Evolutionary conservation across 2,329 filamentous ascomycete species (phyloP).

Genomic region (Aspergillus ibericus): DNA sequence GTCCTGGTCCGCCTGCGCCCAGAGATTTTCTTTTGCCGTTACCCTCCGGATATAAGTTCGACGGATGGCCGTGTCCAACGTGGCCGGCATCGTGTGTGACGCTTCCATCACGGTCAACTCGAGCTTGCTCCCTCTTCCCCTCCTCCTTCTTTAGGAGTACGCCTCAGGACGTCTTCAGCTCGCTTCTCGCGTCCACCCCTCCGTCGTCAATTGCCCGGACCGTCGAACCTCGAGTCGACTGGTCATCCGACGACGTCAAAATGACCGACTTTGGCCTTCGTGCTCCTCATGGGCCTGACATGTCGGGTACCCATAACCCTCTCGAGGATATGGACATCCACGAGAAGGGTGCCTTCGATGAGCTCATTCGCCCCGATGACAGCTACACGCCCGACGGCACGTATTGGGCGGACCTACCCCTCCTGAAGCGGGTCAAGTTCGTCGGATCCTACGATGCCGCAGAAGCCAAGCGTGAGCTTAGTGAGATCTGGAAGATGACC

Average conservation of each 20-base stretch:
- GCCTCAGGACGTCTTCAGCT: conserved; percentile 7
- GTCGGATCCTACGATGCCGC: conserved; percentile 69
- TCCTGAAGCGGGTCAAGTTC: conserved; percentile 70
- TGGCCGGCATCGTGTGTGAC: conserved; percentile 25
- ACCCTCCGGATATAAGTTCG: conserved; percentile 20
- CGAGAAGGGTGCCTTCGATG: conserved; percentile 68
- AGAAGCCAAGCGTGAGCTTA: conserved; percentile 69
- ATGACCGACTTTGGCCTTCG: conserved; percentile 43
- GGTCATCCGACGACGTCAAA: conserved; percentile 10
- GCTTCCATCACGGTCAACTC: conserved; percentile 13
- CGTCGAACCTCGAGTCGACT: conserved; percentile 12
- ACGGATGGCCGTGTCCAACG: conserved; percentile 18
- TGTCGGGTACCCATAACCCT: conserved; percentile 45
- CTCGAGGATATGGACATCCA: conserved; percentile 55
- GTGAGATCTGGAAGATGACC: conserved; percentile 71
- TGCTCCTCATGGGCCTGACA: conserved; percentile 51
- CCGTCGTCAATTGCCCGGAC: not conserved
- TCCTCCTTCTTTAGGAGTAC: conserved; percentile 3
- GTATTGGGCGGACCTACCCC: conserved; percentile 89
- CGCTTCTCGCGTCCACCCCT: conserved; percentile 4
- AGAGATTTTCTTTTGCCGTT: conserved; percentile 17
- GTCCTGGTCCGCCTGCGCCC: conserved; percentile 14
- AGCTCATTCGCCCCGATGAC: conserved; percentile 83
- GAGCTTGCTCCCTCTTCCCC: conserved; percentile 3
- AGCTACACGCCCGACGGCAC: conserved; percentile 76